Percentiles rank a stretch among this genome's conserved stretches.
Evolutionary conservation across 352 stramenopile genomes (phyloP).

Genomic region (Thalassiosira hispida): DNA sequence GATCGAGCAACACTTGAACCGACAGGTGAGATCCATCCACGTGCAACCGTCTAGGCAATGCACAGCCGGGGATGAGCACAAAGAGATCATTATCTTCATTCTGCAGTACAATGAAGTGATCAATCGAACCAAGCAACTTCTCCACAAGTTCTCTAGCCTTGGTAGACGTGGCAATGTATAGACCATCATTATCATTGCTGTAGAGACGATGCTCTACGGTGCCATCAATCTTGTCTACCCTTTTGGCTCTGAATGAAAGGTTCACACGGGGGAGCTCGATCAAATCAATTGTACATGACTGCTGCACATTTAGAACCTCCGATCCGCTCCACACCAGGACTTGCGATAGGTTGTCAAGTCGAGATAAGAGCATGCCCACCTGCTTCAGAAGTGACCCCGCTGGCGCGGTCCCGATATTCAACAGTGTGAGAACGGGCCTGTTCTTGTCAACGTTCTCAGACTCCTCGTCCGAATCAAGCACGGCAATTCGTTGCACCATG

Average conservation of each 20-base stretch:
- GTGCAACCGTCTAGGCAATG: slow-evolving; percentile 80
- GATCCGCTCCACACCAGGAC: slow-evolving; percentile 94
- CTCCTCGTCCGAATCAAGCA: slow-evolving; percentile 73
- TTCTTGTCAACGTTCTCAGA: slow-evolving; percentile 74
- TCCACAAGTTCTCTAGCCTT: slow-evolving; percentile 83
- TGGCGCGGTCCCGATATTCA: slow-evolving; percentile 92
- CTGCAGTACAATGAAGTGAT: slow-evolving; percentile 88
- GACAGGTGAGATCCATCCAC: slow-evolving; percentile 82
- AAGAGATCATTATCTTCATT: slow-evolving; percentile 88
- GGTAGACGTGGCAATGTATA: slow-evolving; percentile 85
- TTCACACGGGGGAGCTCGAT: slow-evolving; percentile 97
- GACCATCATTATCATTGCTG: slow-evolving; percentile 88
- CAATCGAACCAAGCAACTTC: slow-evolving; percentile 83
- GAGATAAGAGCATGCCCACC: slow-evolving; percentile 90
- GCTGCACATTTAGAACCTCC: slow-evolving; percentile 66
- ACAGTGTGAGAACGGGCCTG: slow-evolving; percentile 86
- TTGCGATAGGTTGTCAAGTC: slow-evolving; percentile 96
- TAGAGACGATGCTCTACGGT: slow-evolving; percentile 82
- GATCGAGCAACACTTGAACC: slow-evolving; percentile 87
- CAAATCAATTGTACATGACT: slow-evolving; percentile 88
- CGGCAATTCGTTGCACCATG: slow-evolving; percentile 79
- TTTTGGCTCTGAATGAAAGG: slow-evolving; percentile 90
- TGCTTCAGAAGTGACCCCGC: slow-evolving; percentile 86
- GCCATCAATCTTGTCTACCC: slow-evolving; percentile 75
- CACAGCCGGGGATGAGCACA: slow-evolving; percentile 85